Conservation (phyloP, 768 basidiomycete genomes). For the Trametes gibbosa region DNA sequence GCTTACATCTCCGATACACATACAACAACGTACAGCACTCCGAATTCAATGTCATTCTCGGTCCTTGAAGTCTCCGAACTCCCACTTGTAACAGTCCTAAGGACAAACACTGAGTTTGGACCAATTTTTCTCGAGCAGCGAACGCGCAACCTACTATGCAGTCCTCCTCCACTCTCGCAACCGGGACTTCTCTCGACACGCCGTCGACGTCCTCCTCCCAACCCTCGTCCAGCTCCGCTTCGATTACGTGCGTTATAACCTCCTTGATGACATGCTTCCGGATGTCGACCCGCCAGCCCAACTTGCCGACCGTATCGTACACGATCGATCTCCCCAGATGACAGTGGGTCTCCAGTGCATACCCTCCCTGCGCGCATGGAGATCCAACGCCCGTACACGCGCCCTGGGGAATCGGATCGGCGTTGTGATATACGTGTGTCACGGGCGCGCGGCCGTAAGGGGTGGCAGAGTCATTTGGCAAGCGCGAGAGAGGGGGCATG, state of each 20-base stretch:
- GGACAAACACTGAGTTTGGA: too few relatives aligned
- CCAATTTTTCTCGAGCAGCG: too few relatives aligned
- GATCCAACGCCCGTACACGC: conserved; percentile 50
- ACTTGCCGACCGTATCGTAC: conserved; percentile 63
- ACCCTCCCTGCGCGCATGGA: conserved; percentile 61
- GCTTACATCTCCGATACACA: conserved; percentile 2
- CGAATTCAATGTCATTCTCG: conserved; percentile 1
- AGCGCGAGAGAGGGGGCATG: conserved; percentile 37
- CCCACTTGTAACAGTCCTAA: conserved; percentile 80
- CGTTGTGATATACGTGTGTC: conserved; percentile 58
- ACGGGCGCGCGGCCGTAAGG: conserved; percentile 27
- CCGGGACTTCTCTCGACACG: conserved; percentile 49
- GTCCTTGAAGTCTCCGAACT: conserved; percentile 53
- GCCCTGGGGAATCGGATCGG: conserved; percentile 68
- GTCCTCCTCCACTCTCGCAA: conserved; percentile 56
- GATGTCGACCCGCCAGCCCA: conserved; percentile 60
- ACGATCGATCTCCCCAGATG: conserved; percentile 62
- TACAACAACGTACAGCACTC: conserved; percentile 5
- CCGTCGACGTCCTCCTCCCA: conserved; percentile 39
- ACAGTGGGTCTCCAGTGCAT: conserved; percentile 59
- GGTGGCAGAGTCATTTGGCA: neutral
- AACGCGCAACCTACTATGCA: conserved; percentile 50
- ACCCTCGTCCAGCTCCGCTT: conserved; percentile 40
- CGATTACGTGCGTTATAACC: conserved; percentile 53
- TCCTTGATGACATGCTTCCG: conserved; percentile 54